Evolutionary conservation across 164 flowering plant genomes (phyloP).

Genomic region (Berberis vulgaris): DNA sequence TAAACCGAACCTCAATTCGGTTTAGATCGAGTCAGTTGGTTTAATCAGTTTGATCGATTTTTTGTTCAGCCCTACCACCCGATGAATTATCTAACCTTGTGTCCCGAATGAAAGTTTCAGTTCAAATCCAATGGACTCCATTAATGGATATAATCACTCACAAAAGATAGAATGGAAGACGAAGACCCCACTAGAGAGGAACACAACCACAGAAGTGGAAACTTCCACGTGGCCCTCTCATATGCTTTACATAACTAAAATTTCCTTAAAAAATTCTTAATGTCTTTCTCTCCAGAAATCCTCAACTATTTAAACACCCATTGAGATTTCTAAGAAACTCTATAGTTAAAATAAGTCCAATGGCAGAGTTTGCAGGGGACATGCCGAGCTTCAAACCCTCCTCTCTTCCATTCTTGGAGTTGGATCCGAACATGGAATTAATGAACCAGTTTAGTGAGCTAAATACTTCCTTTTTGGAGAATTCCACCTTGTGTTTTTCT

Average conservation of each 20-base stretch:
- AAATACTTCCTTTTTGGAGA: slow-evolving; percentile 13
- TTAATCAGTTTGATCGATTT: too few species aligned
- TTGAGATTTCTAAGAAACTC: slow-evolving; percentile 4
- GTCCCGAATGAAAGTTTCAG: too few species aligned
- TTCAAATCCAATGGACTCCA: background rate
- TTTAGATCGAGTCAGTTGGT: too few species aligned
- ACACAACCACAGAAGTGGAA: slow-evolving; percentile 7
- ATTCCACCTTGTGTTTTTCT: slow-evolving; percentile 15
- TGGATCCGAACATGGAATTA: slow-evolving; percentile 28
- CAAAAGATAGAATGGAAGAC: too few species aligned
- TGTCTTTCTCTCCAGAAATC: background rate
- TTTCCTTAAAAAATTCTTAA: background rate
- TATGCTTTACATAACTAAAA: background rate
- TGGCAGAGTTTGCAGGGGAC: slow-evolving; percentile 23
- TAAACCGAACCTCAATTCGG: too few species aligned
- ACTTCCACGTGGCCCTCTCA: slow-evolving; percentile 12
- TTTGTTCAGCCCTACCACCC: too few species aligned
- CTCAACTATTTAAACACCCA: slow-evolving; percentile 10
- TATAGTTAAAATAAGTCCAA: slow-evolving; percentile 1
- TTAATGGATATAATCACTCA: slow-evolving; percentile 2
- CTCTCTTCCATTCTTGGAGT: slow-evolving; percentile 17
- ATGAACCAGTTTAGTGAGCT: slow-evolving; percentile 16
- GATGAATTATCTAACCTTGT: too few species aligned
- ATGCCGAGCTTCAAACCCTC: slow-evolving; percentile 22
- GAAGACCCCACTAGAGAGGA: slow-evolving; percentile 1